Evolutionary conservation across 495 filamentous ascomycete genomes (phyloP), one percentile per base, ranked within the genome.

Genomic region (Friedmanniomyces simplex): DNA sequence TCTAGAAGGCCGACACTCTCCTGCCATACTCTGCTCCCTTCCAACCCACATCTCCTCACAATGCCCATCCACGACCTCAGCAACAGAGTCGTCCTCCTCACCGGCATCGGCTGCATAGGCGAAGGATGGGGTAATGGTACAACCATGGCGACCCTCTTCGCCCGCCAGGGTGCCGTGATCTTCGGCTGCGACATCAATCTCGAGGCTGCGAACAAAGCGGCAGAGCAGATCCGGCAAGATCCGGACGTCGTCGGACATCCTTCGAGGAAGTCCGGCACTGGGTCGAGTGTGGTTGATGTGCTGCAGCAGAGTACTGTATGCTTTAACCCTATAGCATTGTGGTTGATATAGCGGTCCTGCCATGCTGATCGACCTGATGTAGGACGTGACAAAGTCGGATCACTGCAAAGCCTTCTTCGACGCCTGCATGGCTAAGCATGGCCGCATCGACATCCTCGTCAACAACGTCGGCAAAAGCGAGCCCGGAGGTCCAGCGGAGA

Each of bases 361-460:
- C 10, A 3, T 10, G 28, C 28, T 32, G 28, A 32, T 32, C 28
- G 3, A 10, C 4, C 28, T 10, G 28, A 10, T 28, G 42, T 68
- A 26, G 73, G 72, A 80, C 62, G 76, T 74, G 25, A 79, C 76
- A n/a, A 68, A 67, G 25, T 68, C 69, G 0, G 45, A 53, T 0
- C 72, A 75, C 12, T 70, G 76, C 16, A 63, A 75, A 53, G 64
- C 61, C 10, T 66, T 81, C 0, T 71, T 80, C 0, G 72, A 77
- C 21, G 63, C 63, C 0, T 79, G 76, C 58, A 67, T 79, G 59
- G 61, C 50, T 6, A 74, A 71, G 36, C 67, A 80, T 52, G 76
- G 75, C 28, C 68, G 77, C 1, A 78, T 82, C 18, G 78, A 82
- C 56, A 77, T 82, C 39, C 69, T 82, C 4, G 66, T 81, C 13